Evolutionary conservation across 2,329 filamentous ascomycete species (phyloP).

Genomic region (Trichoderma lentiforme): DNA sequence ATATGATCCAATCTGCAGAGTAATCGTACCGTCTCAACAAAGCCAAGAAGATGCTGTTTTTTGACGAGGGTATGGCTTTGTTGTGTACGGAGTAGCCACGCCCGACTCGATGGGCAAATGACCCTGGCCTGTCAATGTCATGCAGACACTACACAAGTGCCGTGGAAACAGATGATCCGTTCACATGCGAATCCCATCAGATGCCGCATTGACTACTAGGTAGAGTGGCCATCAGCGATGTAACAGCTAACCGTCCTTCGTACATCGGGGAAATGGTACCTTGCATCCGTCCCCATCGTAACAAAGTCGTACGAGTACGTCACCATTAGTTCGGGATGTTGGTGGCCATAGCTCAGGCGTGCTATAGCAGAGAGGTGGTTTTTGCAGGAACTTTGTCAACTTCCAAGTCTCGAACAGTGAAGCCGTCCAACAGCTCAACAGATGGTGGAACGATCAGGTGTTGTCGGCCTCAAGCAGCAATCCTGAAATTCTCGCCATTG

Average conservation of each 20-base stretch:
- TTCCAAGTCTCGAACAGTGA: neutral
- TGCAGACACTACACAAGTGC: neutral
- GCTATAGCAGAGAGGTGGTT: neutral
- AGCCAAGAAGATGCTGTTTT: neutral
- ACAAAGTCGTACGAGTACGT: neutral
- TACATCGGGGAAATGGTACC: neutral
- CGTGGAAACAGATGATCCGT: neutral
- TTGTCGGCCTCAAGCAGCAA: neutral
- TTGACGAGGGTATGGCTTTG: neutral
- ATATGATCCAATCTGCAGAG: neutral
- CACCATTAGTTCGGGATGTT: conserved; percentile 1
- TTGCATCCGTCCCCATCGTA: neutral
- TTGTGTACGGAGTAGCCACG: neutral
- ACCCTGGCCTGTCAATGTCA: neutral
- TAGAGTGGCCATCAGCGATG: neutral
- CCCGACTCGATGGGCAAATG: neutral
- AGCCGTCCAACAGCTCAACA: neutral
- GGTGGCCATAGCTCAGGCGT: neutral
- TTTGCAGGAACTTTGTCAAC: neutral
- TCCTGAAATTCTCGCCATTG: neutral
- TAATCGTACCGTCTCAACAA: neutral
- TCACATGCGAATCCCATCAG: neutral
- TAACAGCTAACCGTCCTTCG: neutral
- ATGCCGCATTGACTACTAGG: neutral
- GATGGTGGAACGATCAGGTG: neutral